Conservation (phyloP, 2,329 filamentous ascomycete genomes). For the Leptodontidium sp. region DNA sequence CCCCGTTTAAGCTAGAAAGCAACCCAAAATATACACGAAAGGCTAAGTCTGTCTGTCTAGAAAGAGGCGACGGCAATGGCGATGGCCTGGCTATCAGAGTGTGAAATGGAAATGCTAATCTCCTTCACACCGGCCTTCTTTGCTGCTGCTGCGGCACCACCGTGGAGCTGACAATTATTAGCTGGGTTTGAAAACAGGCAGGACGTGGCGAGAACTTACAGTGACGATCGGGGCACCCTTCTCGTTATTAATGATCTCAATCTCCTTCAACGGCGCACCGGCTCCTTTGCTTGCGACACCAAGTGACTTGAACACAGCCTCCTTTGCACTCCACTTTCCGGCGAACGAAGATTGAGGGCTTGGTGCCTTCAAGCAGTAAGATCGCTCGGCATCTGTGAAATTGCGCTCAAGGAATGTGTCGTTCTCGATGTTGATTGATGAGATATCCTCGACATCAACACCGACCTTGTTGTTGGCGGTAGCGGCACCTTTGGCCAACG, state of each 20-base stretch:
- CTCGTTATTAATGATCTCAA: conserved; percentile 86
- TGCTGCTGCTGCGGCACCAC: conserved; percentile 84
- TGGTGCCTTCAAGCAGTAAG: conserved; percentile 83
- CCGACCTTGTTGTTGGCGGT: conserved; percentile 81
- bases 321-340: conserved; percentile 96
- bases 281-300: conserved; percentile 87
- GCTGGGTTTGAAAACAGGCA: conserved; percentile 28
- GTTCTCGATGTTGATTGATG: conserved; percentile 89
- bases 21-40: conserved; percentile 30
- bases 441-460: conserved; percentile 91
- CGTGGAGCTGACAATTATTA: conserved; percentile 71
- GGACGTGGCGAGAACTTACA: conserved; percentile 63
- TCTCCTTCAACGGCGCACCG: conserved; percentile 90
- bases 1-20: conserved; percentile 6
- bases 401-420: conserved; percentile 95
- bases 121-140: conserved; percentile 86
- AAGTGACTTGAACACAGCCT: conserved; percentile 97
- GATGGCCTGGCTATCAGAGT: conserved; percentile 92
- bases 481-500: conserved; percentile 70
- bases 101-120: conserved; percentile 93
- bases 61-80: conserved; percentile 90
- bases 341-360: conserved; percentile 90
- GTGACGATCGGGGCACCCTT: conserved; percentile 84
- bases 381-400: conserved; percentile 85
- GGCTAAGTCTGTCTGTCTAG: conserved; percentile 50